Evolutionary conservation across 2,329 filamentous ascomycete genomes (phyloP).

Genomic region (Monosporascus ibericus): DNA sequence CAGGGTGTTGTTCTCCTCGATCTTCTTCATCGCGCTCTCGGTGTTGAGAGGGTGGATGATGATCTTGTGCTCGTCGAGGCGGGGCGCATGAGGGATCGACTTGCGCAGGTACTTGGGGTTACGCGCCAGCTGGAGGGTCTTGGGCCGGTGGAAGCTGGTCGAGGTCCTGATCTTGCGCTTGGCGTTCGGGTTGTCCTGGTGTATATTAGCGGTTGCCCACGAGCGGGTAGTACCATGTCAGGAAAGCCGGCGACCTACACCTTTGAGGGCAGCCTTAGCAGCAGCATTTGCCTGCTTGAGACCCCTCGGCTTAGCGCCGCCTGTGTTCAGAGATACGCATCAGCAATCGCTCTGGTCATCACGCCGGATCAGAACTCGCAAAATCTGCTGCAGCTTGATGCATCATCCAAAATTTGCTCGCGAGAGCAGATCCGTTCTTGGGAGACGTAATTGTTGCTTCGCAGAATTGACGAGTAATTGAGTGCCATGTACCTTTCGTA

Average conservation of each 20-base stretch:
- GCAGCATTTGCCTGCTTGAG: constrained; percentile 87
- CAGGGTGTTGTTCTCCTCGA: constrained; percentile 99
- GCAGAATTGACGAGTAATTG: neutral
- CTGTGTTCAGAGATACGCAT: constrained; percentile 51
- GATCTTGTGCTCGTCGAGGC: constrained; percentile 96
- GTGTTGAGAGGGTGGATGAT: constrained; percentile 98
- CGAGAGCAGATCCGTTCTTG: constrained; percentile 5
- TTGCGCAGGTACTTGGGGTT: constrained; percentile 95
- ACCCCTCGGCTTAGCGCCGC: constrained; percentile 52
- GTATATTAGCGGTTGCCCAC: neutral
- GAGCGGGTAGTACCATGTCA: too few relatives aligned
- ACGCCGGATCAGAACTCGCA: constrained; percentile 56
- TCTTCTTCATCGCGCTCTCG: constrained; percentile 99
- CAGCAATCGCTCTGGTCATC: constrained; percentile 59
- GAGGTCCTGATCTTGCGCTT: constrained; percentile 85
- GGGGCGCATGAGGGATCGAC: constrained; percentile 81
- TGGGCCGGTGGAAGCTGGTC: constrained; percentile 95
- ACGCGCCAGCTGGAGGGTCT: constrained; percentile 89
- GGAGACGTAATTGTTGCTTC: constrained; percentile 1
- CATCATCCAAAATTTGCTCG: constrained; percentile 27
- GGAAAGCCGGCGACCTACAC: constrained; percentile 57
- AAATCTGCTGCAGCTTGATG: constrained; percentile 69
- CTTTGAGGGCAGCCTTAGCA: constrained; percentile 93
- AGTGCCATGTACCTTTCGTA: constrained; percentile 42
- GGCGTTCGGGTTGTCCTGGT: constrained; percentile 62